Evolutionary conservation across 1,284 basidiomycete genomes (phyloP), one percentile per base, ranked within the genome.

Genomic region (Cystobasidium pallidum): DNA sequence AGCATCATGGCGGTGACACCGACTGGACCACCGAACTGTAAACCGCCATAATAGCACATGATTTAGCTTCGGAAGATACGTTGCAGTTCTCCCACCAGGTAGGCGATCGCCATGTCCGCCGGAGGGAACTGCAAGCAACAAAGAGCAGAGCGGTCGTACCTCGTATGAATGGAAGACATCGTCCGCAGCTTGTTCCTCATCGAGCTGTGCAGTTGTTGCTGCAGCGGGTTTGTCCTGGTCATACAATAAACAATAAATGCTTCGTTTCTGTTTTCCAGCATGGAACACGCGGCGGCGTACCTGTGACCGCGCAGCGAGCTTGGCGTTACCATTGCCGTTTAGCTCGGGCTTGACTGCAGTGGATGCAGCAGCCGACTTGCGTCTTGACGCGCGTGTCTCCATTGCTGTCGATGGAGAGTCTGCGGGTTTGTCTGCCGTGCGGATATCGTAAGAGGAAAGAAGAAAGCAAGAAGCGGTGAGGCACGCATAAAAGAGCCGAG

Each of bases 1-100:
- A 89, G 85, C 91, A 99, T 99, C 85, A 99, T 98, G 34, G 90
- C 90, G 11, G 88, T 83, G 51, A 94, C 92, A 58, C 96, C 95
- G 82, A 86, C 85, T 52, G 95, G 94, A 8, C 95, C 95, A 76
- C 95, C 96, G 79, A 99, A 99, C 82, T 99, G 94, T 83, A 24
- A 34, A 3, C 19, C 45, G 13, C 13, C 36, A 39, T 13, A 13
- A 39, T 39, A 7, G 13, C n/a, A 39, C 36, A 39, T 7, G 6
- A 39, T 6, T n/a, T n/a, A n/a, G n/a, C n/a, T n/a, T n/a, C n/a
- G n/a, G n/a, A n/a, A n/a, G n/a, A n/a, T n/a, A n/a, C n/a, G n/a
- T n/a, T n/a, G n/a, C n/a, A n/a, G n/a, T n/a, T n/a, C n/a, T n/a
- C n/a, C n/a, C n/a, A n/a, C 36, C 36, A 39, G 6, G 7, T 6